Percentiles rank a stretch among this genome's conserved stretches.
Conservation (phyloP, 1,284 basidiomycete genomes). For the Cutaneotrichosporon sp. region DNA sequence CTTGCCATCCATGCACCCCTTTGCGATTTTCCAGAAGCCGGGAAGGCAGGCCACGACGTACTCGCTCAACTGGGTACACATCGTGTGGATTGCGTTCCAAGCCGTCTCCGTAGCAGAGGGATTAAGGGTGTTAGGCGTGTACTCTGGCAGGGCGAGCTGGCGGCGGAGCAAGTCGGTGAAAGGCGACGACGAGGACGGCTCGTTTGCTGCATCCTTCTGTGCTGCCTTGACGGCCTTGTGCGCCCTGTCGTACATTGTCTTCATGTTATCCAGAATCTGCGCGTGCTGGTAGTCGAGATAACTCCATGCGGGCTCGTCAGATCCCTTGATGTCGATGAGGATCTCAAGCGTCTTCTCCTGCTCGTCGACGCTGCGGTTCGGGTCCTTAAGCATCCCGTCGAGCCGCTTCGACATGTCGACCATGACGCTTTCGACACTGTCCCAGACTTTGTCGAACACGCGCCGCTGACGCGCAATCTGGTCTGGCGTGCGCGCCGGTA, state of each 20-base stretch:
- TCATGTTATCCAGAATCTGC: conserved; percentile 75
- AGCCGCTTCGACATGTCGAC: conserved; percentile 78
- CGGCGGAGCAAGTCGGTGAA: conserved; percentile 28
- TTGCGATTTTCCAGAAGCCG: conserved; percentile 90
- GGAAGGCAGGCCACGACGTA: conserved; percentile 62
- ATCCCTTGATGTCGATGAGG: conserved; percentile 71
- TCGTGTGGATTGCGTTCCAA: conserved; percentile 74
- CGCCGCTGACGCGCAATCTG: conserved; percentile 72
- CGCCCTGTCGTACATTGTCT: conserved; percentile 59
- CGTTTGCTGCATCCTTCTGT: conserved; percentile 2
- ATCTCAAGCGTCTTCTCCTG: conserved; percentile 98
- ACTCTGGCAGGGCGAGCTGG: conserved; percentile 27
- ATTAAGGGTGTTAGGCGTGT: conserved; percentile 47
- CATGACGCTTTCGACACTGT: conserved; percentile 90
- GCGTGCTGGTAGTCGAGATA: conserved; percentile 92
- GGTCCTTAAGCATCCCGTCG: conserved; percentile 72
- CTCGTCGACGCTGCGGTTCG: conserved; percentile 73
- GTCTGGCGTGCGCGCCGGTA: conserved; percentile 53
- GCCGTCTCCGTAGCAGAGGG: conserved; percentile 54
- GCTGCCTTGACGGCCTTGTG: conserved; percentile 56
- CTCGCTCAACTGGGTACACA: conserved; percentile 54
- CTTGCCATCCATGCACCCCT: conserved; percentile 84
- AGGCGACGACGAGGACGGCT: conserved; percentile 29
- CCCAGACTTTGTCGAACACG: conserved; percentile 95
- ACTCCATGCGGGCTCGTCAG: conserved; percentile 78